Evolutionary conservation across 225 moss, liverwort and hornwort species (phyloP), one percentile per base, ranked within the genome.

Genomic region (Bryum argenteum): DNA sequence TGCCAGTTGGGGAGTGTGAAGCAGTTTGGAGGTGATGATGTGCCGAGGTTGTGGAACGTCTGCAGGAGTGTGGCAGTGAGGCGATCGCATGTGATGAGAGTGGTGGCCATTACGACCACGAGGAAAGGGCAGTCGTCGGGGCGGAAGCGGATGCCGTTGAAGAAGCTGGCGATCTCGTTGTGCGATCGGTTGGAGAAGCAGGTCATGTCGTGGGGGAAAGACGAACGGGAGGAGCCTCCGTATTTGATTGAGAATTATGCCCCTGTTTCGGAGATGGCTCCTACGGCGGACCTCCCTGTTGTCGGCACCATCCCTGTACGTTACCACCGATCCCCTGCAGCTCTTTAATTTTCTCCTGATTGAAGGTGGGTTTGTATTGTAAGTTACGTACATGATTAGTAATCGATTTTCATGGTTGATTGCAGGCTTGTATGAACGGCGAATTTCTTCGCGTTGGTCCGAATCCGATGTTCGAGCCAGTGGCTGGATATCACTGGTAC

Each of bases 371-470:
- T 33, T 6, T 33, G 33, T 33, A 33, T 5, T 33, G 5, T 0
- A 33, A 5, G 48, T 47, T 13, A 47, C 14, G 47, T 47, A 47
- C 14, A 11, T 18, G 10, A 2, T 39, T 39, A 9, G 14, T 17
- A 5, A 5, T 28, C 5, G 5, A 4, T 33, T n/a, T 43, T 63
- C 65, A 71, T 54, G 73, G 56, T 44, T 44, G 2, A 28, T 13
- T 14, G 8, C 33, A 83, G 82, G 83, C 68, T 40, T 83, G 83
- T 62, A 54, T 83, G 79, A 75, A 83, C 19, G 83, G 83, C 50
- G 67, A 72, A 8, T 83, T 83, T 57, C 54, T 83, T 42, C 79
- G 72, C 45, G 48, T 72, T 55, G 79, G 79, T 55, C 83, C 83
- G 12, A 83, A 79, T 72, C 83, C 83, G 13, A 79, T 67, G 42